Percentiles rank a stretch among this genome's conserved stretches.
Evolutionary conservation across 805 yeast genomes (phyloP).

Genomic region (Ogataea populi-albae): DNA sequence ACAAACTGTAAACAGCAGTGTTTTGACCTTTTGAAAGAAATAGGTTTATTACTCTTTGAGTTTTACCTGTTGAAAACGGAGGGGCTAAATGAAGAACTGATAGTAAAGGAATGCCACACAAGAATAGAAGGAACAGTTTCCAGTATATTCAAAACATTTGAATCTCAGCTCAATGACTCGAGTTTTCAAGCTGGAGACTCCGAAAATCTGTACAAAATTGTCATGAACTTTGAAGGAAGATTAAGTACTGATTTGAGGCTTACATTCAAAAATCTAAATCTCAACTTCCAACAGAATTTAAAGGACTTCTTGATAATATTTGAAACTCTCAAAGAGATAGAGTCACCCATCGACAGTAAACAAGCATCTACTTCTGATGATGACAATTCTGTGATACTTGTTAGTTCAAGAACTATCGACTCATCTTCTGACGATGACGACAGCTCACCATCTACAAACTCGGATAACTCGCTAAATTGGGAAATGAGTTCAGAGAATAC

Average conservation of each 20-base stretch:
- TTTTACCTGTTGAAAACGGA: constrained; percentile 25
- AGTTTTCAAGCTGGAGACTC: constrained; percentile 12
- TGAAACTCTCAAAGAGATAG: constrained; percentile 24
- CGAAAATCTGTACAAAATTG: constrained; percentile 11
- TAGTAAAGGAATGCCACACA: constrained; percentile 19
- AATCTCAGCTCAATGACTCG: constrained; percentile 5
- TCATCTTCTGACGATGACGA: constrained; percentile 12
- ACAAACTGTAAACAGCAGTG: constrained; percentile 25
- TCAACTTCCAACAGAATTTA: constrained; percentile 25
- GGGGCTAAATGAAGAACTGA: constrained; percentile 12
- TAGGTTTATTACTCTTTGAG: constrained; percentile 28
- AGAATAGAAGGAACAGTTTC: constrained; percentile 20
- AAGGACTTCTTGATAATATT: constrained; percentile 28
- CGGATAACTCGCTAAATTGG: constrained; percentile 11
- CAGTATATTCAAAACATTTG: constrained; percentile 16
- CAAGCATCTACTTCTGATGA: constrained; percentile 5
- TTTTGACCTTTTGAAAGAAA: constrained; percentile 21
- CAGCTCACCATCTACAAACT: constrained; percentile 3
- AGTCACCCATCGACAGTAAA: constrained; percentile 6
- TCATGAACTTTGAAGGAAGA: constrained; percentile 19
- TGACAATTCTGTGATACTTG: constrained; percentile 8
- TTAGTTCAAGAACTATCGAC: constrained; percentile 12
- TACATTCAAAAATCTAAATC: constrained; percentile 22
- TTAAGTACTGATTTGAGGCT: constrained; percentile 22
- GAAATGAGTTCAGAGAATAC: constrained; percentile 1